Conservation (phyloP, 1,284 basidiomycete genomes). For the Ustilago esculenta region DNA sequence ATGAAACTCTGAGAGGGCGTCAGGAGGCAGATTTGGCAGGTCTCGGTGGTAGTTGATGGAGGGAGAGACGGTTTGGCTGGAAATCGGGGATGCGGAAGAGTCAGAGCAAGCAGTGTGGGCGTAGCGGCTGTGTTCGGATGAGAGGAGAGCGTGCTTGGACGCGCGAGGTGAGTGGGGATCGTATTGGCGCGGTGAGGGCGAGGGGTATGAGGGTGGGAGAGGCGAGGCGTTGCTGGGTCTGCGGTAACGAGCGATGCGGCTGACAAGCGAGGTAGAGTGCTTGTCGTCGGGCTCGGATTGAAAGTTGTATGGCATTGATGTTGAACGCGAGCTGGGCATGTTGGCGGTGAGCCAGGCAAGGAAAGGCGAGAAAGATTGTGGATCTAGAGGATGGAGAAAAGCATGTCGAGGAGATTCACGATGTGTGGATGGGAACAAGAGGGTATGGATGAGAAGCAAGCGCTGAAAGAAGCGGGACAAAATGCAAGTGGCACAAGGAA, state of each 20-base stretch:
- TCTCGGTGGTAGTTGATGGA: conserved; percentile 36
- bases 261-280: conserved; percentile 11
- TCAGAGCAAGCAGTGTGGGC: conserved; percentile 20
- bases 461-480: too few species aligned
- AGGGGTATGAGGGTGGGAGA: conserved; percentile 1
- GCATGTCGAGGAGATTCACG: too few species aligned
- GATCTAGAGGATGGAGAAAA: too few species aligned
- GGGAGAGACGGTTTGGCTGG: conserved; percentile 25
- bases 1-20: conserved; percentile 23
- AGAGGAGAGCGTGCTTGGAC: conserved; percentile 21
- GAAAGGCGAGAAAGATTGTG: too few species aligned
- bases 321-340: too few species aligned
- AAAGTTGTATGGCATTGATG: conserved; percentile 19
- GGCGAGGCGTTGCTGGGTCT: conserved; percentile 21
- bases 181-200: conserved; percentile 10
- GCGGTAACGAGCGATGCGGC: conserved; percentile 22
- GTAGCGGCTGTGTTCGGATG: conserved; percentile 30
- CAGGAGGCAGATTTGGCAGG: conserved; percentile 32
- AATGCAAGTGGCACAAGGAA: too few species aligned
- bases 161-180: background rate
- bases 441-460: too few species aligned
- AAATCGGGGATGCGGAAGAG: conserved; percentile 15
- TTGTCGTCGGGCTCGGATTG: conserved; percentile 7
- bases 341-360: too few species aligned
- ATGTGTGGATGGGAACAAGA: too few species aligned